phyloP scores from a whole-genome alignment of 192 early-diverging fungal genomes.

The Jimgerdemannia flammicorona region DNA sequence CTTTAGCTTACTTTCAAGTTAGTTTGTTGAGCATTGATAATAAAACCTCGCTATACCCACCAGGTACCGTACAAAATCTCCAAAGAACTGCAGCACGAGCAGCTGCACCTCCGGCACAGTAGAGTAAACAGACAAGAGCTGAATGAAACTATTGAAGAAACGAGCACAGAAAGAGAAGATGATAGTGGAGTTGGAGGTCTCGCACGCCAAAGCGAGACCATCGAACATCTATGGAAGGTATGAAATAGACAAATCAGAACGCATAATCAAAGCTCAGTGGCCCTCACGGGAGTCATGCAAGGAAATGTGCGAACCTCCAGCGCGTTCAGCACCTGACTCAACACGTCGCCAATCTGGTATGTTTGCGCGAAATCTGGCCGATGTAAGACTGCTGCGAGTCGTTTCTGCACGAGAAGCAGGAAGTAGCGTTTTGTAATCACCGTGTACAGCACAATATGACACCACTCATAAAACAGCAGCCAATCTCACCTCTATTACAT shows the following conservation, averaged over 20 bases:
- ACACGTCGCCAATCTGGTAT: constrained; percentile 51
- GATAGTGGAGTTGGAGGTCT: constrained; percentile 55
- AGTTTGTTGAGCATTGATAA: too few species aligned
- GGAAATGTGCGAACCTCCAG: constrained; percentile 48
- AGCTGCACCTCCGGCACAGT: constrained; percentile 61
- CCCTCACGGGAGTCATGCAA: not conserved
- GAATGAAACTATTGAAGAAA: constrained; percentile 59
- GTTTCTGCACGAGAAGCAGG: constrained; percentile 24
- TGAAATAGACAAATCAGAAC: not conserved
- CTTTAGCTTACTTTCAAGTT: constrained; percentile 7
- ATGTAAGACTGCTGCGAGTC: constrained; percentile 51
- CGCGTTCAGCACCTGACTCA: constrained; percentile 57
- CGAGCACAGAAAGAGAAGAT: constrained; percentile 52
- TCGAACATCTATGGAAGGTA: constrained; percentile 66
- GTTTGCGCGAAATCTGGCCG: constrained; percentile 51
- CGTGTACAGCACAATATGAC: too few species aligned
- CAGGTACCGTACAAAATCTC: constrained; percentile 45
- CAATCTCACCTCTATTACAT: constrained; percentile 45
- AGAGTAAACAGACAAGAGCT: constrained; percentile 65
- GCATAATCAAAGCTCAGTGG: not conserved
- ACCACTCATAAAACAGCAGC: not conserved
- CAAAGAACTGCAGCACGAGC: constrained; percentile 55
- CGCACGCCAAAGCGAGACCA: constrained; percentile 65
- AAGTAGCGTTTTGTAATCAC: too few species aligned
- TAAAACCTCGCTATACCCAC: constrained; percentile 14